Evolutionary conservation across 306 rosid species (phyloP).

Genomic region (Fragaria iinumae): DNA sequence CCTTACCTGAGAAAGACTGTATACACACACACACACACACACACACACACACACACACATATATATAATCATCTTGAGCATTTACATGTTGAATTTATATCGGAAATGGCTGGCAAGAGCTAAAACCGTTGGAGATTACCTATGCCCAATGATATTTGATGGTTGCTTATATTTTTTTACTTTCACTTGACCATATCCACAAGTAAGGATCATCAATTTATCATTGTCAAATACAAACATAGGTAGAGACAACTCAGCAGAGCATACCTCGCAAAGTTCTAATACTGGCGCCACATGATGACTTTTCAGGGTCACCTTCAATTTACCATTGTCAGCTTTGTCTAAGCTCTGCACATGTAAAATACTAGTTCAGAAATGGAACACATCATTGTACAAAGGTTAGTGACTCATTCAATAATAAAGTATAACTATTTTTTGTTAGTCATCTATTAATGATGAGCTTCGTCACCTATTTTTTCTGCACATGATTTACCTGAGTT

Average conservation of each 20-base stretch:
- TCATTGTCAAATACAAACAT: background rate
- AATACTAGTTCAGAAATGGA: slow-evolving; percentile 19
- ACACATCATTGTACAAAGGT: background rate
- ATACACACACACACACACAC: too few species aligned
- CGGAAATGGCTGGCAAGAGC: background rate
- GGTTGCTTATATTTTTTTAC: background rate
- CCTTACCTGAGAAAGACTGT: too few species aligned
- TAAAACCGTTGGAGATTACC: background rate
- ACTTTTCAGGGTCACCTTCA: slow-evolving; percentile 67
- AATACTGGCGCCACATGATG: slow-evolving; percentile 73
- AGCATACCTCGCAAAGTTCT: slow-evolving; percentile 85
- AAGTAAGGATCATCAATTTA: background rate
- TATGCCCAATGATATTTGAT: background rate
- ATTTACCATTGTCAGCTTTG: slow-evolving; percentile 68
- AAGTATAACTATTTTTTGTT: background rate
- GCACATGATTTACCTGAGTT: background rate
- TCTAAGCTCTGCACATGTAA: slow-evolving; percentile 57
- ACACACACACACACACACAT: too few species aligned
- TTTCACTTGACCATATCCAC: background rate
- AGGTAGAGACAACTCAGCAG: background rate
- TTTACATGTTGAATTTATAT: background rate
- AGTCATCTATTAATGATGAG: background rate
- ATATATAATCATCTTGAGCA: background rate
- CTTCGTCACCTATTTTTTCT: background rate
- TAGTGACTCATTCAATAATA: background rate